Evolutionary conservation across 768 basidiomycete species (phyloP), one percentile per base, ranked within the genome.

Genomic region (Hortiboletus flavorubellus): DNA sequence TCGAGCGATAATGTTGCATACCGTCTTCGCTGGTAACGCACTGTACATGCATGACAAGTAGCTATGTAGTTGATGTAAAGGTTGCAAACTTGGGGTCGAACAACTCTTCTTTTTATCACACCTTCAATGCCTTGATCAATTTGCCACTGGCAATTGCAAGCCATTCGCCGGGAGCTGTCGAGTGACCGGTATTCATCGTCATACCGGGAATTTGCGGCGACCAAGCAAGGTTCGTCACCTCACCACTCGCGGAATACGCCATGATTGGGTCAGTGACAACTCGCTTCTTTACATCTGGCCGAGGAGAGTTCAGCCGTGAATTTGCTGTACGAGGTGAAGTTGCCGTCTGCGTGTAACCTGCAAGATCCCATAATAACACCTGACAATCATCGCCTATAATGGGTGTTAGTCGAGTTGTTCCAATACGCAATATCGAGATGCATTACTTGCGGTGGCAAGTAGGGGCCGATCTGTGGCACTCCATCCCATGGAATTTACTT

Each of bases 401-500:
- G 35, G 29, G 29, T 8, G 33, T 59, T 14, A 56, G 64, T 33
- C 48, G 14, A 11, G 18, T 35, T 18, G 10, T 21, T 42, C 31
- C 46, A 26, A 26, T 12, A 8, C 8, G 37, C 10, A 18, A 38
- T 16, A 38, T 54, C 47, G 41, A 38, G 33, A 50, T 23, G n/a
- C 3, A 71, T 80, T 72, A 91, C 94, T 89, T 62, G 91, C 93
- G 31, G 90, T 93, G 15, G 91, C 93, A 41, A 97, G 78, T 49
- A 94, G 78, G 14, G 92, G 90, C 29, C 84, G 87, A 21, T 93
- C 89, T 3, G 83, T 83, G 4, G 88, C 81, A 30, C 94, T 89
- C 96, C 96, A 98, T 8, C 89, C 91, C 46, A 98, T 80, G 2
- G 89, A 89, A 62, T 94, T 93, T 44, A 98, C 81, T 54, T 86